Base-by-base conservation (phyloP, 257 asterid species). In the Craterostigma plantagineum region DNA sequence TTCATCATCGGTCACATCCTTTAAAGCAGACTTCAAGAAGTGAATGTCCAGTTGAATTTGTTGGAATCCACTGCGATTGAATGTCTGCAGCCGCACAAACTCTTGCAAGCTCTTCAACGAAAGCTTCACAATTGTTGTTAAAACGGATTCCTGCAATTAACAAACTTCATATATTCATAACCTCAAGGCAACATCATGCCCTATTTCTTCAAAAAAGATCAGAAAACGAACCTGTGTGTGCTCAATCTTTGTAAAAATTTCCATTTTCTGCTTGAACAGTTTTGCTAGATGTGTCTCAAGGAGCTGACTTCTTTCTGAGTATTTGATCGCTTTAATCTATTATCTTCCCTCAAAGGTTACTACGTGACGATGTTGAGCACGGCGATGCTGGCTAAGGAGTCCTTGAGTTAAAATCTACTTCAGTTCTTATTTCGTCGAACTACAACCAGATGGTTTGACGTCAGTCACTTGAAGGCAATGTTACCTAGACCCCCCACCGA, bases 221-320 rank as follows among this genome's bases (percentile, higher is more conserved):
- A 14, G 2, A 8, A 16, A 10, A 36, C 4, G 34, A 54, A 86
- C 97, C 98, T 87, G 93, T 44, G 93, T 87, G 62, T 74, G 78
- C 53, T 79, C 98, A 34, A 69, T 54, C 70, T 82, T 87, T 18
- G 93, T 76, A 43, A 87, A 82, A 54, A 87, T 87, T 57, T 87
- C 98, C 91, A 87, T 76, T 57, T 87, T 87, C 74, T 87, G 93
- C 71, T 87, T 79, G 48, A 87, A 87, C 67, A 87, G 59, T 56
- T 79, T 87, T 14, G 98, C 98, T 18, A 87, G 80, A 67, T 87
- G 98, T 35, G 86, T 71, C 82, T 87, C 98, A 48, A 87, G 71
- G 57, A 87, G 93, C 66, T 87, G 98, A 73, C 95, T 87, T 66
- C 92, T 72, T 63, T 83, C 47, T 82, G 98, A 50, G 93, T 70